Evolutionary conservation across 495 filamentous ascomycete genomes (phyloP), one percentile per base, ranked within the genome.

Genomic region (Polyplosphaeria fusca): DNA sequence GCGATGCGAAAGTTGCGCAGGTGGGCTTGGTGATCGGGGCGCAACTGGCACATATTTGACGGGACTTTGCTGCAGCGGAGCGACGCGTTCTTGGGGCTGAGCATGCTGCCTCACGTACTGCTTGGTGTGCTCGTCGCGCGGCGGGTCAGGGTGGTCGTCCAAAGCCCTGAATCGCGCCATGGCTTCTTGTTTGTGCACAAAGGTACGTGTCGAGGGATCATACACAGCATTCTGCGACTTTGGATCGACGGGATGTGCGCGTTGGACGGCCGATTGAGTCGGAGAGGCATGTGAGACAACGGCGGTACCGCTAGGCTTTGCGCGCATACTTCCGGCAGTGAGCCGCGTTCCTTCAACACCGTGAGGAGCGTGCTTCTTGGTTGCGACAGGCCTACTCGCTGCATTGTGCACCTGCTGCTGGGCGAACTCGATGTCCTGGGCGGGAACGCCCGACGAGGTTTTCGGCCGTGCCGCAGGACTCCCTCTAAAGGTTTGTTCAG

Each of bases 301-400:
- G 42, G 72, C 70, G 23, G 71, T 72, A 18, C 70, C 74, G 51
- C 58, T 74, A 25, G 74, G 61, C 48, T 67, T 69, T 28, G 68
- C 56, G 52, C 68, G 65, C 62, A 66, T 46, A 26, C 45, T 51
- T 1, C 63, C 63, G 23, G 40, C 39, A 7, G 63, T 67, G 26
- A 81, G 64, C 53, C 77, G 69, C 39, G 67, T 79, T 24, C 75
- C 78, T 52, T 76, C 74, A 4, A 72, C 65, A 26, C 65, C 70
- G 12, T 71, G 73, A 13, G 64, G 58, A n/a, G 70, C 57, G 32
- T 68, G 69, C 19, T 77, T 72, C 66, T 78, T 83, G 46, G 73
- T 80, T 57, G 75, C 83, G 11, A 76, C 70, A 4, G 78, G 76
- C 41, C 70, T 73, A 39, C 78, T 75, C 2, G 77, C 67, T 26